Base-by-base conservation (phyloP, 768 basidiomycete species). In the Candolleomyces aberdarensis region DNA sequence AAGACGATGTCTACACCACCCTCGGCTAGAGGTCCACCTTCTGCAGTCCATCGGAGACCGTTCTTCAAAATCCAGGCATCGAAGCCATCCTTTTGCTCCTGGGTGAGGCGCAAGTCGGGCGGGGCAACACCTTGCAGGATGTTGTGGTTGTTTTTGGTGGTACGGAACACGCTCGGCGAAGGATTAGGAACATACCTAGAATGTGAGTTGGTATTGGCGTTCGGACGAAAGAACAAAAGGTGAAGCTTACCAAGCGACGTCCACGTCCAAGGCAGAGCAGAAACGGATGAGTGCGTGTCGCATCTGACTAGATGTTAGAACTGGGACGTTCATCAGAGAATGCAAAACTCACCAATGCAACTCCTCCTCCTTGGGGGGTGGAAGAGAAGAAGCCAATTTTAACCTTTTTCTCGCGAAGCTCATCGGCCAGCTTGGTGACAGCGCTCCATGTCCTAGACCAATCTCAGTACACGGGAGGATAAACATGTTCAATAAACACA, bases 131-230 rank as follows among this genome's bases (percentile, higher is more conserved):
- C 95, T 85, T 97, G 94, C 22, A 96, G 80, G 70, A 92, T 93
- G 76, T 94, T 94, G 84, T 94, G 92, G 79, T 93, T 93, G 91
- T 93, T 92, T 81, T 92, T 92, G 65, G 94, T 96, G 62, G 91
- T 94, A 64, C 94, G 87, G 83, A 96, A 96, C 43, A 96, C 91
- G 63, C 83, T 85, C 1, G 94, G 94, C 50, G 92, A 87, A 22
- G 91, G 90, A 77, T 92, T 93, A 51, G 91, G 92, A 36, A 94
- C 91, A 75, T 92, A 92, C 89, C 89, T 91, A 62, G 10, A 60
- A 32, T 36, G 1, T 36, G 20, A 40, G 15, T 46, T 31, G 49
- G 46, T 52, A 11, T 36, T 36, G 11, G 11, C 6, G 1, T 11
- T 6, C 36, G 6, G 36, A 36, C 2, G 3, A 60, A 20, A 59